Evolutionary conservation across 352 stramenopile species (phyloP), one percentile per base, ranked within the genome.

Genomic region (Aphanomyces astaci): DNA sequence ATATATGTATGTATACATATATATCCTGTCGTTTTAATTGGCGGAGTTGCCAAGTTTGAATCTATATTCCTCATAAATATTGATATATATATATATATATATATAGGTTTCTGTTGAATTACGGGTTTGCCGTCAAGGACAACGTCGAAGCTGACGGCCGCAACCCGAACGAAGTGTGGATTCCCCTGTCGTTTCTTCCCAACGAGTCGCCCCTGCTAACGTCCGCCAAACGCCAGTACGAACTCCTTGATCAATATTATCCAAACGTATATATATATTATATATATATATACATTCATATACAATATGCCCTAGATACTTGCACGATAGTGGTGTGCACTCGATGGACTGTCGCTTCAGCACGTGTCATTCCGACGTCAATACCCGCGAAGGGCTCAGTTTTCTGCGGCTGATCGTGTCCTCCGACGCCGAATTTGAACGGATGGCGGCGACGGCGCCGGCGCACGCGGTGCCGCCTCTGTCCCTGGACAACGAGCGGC

Each of bases 71-170:
- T n/a, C n/a, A n/a, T n/a, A n/a, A n/a, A n/a, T n/a, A n/a, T n/a
- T n/a, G n/a, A n/a, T n/a, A n/a, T n/a, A n/a, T n/a, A n/a, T n/a
- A n/a, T n/a, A n/a, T n/a, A n/a, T n/a, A n/a, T n/a, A n/a, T n/a
- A n/a, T 31, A 17, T 66, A 71, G 90, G 9, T 99, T 99, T 77
- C 80, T 99, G 40, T 83, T 99, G 48, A 99, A 99, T 81, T 99
- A 99, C 76, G 97, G 97, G 46, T 99, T 99, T 77, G 94, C 96
- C 15, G 96, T 99, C 4, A 96, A 99, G 77, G 88, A 98, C 75
- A 99, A 99, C 76, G 94, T 90, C 25, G 97, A 99, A 78, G 81
- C 97, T 46, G 96, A 99, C 76, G 96, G 96, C 0, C 96, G 96
- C 72, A 99, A 98, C 88, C 96, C 96, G 25, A 99, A 99, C 85